Evolutionary conservation across 352 stramenopile species (phyloP), one percentile per base, ranked within the genome.

Genomic region (Phytopythium mirpurense): DNA sequence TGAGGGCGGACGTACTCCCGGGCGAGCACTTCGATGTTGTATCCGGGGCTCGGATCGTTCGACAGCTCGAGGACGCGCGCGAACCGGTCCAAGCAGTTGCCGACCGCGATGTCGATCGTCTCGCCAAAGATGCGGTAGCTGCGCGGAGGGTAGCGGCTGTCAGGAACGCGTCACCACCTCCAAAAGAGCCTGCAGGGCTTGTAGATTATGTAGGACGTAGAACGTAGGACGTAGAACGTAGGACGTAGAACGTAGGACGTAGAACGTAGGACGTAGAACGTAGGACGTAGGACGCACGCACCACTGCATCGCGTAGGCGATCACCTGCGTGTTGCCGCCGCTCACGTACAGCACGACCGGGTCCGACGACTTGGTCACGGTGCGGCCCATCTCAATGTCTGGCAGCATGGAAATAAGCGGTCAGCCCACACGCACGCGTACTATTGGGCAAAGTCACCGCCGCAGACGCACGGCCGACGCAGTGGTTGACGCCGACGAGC

Each of bases 71-170:
- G 73, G 5, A 98, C 84, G 42, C 97, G 81, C 29, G 95, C 95
- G 66, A 98, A 98, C 31, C 97, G 85, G 80, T 99, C 98, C 38
- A 99, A 78, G 70, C 96, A 99, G 77, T 99, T 99, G 34, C 98
- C 98, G 23, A 99, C 96, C 5, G 98, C 97, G 60, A 99, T 99
- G 78, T 99, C 98, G 68, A 99, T 99, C 12, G 98, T 99, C 78
- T 99, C 98, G 29, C 98, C 98, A 73, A 99, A 99, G 52, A 99
- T 99, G 36, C 96, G 83, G 69, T 99, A 99, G 45, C 95, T 87
- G 31, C 41, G 16, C 12, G 6, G 8, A 32, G 1, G 16, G 18
- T 16, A 0, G 1, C 7, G 21, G 75, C 10, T 51, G 44, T 29
- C 42, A 50, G 35, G 47, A 31, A 5, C 11, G 53, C 12, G 5